Base-by-base conservation (phyloP, 371 early-diverging fungal genomes). In the Umbelopsis sp. region DNA sequence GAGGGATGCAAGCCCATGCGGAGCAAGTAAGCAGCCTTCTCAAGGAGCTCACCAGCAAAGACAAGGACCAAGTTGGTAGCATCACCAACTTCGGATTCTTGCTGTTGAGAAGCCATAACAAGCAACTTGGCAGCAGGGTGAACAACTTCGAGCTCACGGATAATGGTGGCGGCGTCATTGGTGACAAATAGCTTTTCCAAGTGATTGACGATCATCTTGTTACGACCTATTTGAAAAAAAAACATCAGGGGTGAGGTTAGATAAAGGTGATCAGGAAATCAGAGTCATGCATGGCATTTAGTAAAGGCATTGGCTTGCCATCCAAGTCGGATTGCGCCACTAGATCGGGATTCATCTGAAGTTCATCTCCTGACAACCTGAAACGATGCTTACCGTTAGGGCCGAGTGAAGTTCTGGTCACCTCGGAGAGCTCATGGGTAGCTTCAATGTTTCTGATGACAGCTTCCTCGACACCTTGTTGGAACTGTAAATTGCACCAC, bases 161-260 rank as follows among this genome's bases (percentile, higher is more conserved):
- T 93, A 75, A 99, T 99, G 65, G 99, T 99, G 24, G 99, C 99
- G 51, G 99, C 99, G 85, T 99, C 99, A 83, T 93, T 97, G 20
- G 99, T 99, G 63, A 99, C 98, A 77, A 99, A 94, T 63, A 99
- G 88, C 82, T 97, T 97, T 72, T 97, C 97, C 73, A 97, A 84
- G 80, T 97, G 96, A 77, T 98, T 98, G 79, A 99, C 93, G 73
- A 99, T 96, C 92, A 99, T 97, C 85, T 99, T 99, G 87, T 99
- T 99, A 73, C 97, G 93, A 44, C 99, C 99, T 94, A 78, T 65
- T 25, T 8, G 22, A 22, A 46, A 11, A 50, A 46, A 4, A 12
- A 4, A 24, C 48, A 37, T 37, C 35, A 38, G 44, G 41, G 41
- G 41, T 41, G 4, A 38, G 18, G 38, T 67, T 22, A 22, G 22